Base-by-base conservation (phyloP, 2,329 filamentous ascomycete species). In the Aurifilum marmelostoma region DNA sequence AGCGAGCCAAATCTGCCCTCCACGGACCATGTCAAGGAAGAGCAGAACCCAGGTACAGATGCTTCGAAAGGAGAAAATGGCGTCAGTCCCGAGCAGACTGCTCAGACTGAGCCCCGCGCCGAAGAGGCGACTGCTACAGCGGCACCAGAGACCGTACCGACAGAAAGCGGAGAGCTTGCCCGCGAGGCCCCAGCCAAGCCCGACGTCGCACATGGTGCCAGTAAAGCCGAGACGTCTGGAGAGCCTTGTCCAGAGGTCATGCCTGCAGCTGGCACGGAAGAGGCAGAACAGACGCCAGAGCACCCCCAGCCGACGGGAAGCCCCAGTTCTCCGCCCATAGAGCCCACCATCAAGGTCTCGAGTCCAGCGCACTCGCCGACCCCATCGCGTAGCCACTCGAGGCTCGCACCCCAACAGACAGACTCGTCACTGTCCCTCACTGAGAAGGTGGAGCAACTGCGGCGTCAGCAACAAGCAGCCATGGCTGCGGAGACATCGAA, bases 391-490 rank as follows among this genome's bases (percentile, higher is more conserved):
- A 69, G 69, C 21, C 69, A 71, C 47, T 69, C 69, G 2, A 67
- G 69, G 59, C 66, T 63, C 16, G 47, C 67, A 32, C 64, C 69
- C 32, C 43, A 67, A 39, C 67, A 67, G 18, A 67, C 67, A 12
- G 69, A 70, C 39, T 59, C 68, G 24, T 68, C 68, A n/a, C 56
- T 77, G 58, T 76, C 76, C 0, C 74, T 86, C 62, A 79, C 80
- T 0, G 83, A 86, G 67, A 85, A 80, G 71, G 79, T 85, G 2
- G 83, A 86, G 62, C 82, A 86, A 69, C 79, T 87, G 67, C 84
- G 85, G 24, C 83, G 84, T 21, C 84, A 85, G 70, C 83, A 86
- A 34, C 79, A 68, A 43, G 67, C 80, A 56, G 75, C 78, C 3
- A 72, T 75, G 56, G 73, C 75, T 5, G 72, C 74, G 11, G 80